Evolutionary conservation across 148 eudicot genomes (phyloP).

Genomic region (Cornus controversa): DNA sequence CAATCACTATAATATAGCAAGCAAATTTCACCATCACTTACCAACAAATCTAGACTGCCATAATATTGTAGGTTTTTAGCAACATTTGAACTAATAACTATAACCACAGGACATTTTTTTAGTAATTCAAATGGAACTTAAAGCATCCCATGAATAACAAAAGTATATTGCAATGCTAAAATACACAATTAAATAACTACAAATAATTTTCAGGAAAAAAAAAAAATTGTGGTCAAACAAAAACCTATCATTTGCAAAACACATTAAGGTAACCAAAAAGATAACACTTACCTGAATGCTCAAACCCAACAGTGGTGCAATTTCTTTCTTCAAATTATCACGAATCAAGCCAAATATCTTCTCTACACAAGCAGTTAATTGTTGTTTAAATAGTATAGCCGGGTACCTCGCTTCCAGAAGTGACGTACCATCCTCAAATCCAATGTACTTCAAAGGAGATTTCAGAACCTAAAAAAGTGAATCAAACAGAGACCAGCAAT

Average conservation of each 20-base stretch:
- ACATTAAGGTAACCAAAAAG: background rate
- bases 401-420: conserved; percentile 91
- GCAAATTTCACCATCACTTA: background rate
- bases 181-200: too few species aligned
- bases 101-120: too few species aligned
- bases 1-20: background rate
- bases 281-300: conserved; percentile 78
- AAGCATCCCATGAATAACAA: too few species aligned
- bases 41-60: background rate
- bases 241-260: background rate
- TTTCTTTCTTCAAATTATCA: conserved; percentile 98
- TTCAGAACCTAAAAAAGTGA: conserved; percentile 45
- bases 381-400: conserved; percentile 92
- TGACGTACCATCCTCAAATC: conserved; percentile 77
- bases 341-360: conserved; percentile 96
- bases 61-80: too few species aligned
- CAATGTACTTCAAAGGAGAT: conserved; percentile 68
- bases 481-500: background rate
- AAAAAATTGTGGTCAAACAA: background rate
- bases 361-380: conserved; percentile 92
- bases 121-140: too few species aligned
- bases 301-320: conserved; percentile 68
- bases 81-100: too few species aligned
- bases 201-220: background rate
- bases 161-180: too few species aligned